These are phyloP conservation scores for Cryptosporidium baileyi DNA, from an alignment of 169 alveolate species.

Conservation along the genomic window DNA sequence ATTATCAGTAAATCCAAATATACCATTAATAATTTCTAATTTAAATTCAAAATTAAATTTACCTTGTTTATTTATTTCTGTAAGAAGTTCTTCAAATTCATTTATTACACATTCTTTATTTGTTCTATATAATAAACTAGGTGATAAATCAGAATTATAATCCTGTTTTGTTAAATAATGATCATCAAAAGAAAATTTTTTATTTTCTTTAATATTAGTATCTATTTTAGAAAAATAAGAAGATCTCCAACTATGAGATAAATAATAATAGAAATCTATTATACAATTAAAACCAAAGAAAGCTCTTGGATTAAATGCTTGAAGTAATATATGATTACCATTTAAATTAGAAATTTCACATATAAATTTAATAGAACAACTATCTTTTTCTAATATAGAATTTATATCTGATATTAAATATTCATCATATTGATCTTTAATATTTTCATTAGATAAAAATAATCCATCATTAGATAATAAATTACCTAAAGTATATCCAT, in stretches of 20 bases:
- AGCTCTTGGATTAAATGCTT: slow-evolving; percentile 41
- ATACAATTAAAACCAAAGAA: slow-evolving; percentile 55
- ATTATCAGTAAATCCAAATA: slow-evolving; percentile 40
- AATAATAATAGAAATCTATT: slow-evolving; percentile 54
- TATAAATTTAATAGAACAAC: slow-evolving; percentile 35
- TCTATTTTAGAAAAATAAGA: slow-evolving; percentile 29
- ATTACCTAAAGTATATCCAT: slow-evolving; percentile 18
- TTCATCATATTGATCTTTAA: not conserved
- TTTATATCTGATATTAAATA: not conserved
- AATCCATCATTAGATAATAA: not conserved
- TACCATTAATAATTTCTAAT: slow-evolving; percentile 17
- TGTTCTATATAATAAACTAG: not conserved
- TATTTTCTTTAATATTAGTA: not conserved
- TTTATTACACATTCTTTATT: slow-evolving; percentile 3
- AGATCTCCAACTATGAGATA: slow-evolving; percentile 66
- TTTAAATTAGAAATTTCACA: slow-evolving; percentile 21
- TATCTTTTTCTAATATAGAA: not conserved
- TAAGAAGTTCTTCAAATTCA: slow-evolving; percentile 4
- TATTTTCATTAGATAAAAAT: too few species aligned
- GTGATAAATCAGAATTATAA: not conserved
- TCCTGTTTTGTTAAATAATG: not conserved
- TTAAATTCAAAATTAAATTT: slow-evolving; percentile 14
- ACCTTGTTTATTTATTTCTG: not conserved
- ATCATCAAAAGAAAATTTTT: not conserved
- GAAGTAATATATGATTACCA: slow-evolving; percentile 10